A percentile compares a stretch with the other conserved stretches of the same genome.
These are phyloP conservation scores for Colletotrichum plurivorum DNA, from an alignment of 2,329 filamentous ascomycete species.

Conservation along the genomic window DNA sequence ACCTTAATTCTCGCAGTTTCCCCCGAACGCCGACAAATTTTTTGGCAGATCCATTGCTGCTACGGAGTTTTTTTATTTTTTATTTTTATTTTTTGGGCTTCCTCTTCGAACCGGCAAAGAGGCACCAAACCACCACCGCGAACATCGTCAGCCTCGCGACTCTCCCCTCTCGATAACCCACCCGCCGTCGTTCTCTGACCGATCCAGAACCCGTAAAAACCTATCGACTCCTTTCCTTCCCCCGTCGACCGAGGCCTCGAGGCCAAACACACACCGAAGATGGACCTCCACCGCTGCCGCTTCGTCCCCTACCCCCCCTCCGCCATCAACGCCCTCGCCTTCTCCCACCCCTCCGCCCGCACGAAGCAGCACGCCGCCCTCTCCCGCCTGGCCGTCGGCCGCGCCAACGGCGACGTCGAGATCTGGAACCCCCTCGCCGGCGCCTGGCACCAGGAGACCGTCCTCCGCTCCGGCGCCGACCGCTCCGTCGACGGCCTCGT, in stretches of 20 bases:
- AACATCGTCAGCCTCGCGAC: slow-evolving; percentile 23
- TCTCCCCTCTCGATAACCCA: background rate
- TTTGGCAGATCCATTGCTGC: slow-evolving; percentile 29
- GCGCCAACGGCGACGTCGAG: slow-evolving; percentile 96
- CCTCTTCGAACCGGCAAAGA: slow-evolving; percentile 9
- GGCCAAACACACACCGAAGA: slow-evolving; percentile 53
- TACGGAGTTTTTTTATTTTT: slow-evolving; percentile 24
- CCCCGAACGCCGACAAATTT: slow-evolving; percentile 45
- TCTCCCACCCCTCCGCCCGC: slow-evolving; percentile 79
- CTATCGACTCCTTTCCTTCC: slow-evolving; percentile 21
- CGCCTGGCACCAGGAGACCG: slow-evolving; percentile 90
- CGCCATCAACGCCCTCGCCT: slow-evolving; percentile 94
- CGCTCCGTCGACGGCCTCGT: slow-evolving; percentile 90
- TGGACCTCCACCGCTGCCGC: slow-evolving; percentile 98
- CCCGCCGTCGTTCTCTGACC: background rate
- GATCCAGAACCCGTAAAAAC: background rate
- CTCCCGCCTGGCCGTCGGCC: slow-evolving; percentile 87
- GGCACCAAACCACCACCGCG: slow-evolving; percentile 9
- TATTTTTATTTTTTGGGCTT: too few species aligned
- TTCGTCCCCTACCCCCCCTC: slow-evolving; percentile 94
- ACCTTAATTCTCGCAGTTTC: slow-evolving; percentile 44
- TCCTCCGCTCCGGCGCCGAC: slow-evolving; percentile 86
- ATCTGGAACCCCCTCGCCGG: slow-evolving; percentile 93
- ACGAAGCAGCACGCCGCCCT: slow-evolving; percentile 65
- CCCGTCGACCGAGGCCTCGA: slow-evolving; percentile 27